phyloP scores from a whole-genome alignment of 164 flowering plant species.

The Nelumbo lutea region DNA sequence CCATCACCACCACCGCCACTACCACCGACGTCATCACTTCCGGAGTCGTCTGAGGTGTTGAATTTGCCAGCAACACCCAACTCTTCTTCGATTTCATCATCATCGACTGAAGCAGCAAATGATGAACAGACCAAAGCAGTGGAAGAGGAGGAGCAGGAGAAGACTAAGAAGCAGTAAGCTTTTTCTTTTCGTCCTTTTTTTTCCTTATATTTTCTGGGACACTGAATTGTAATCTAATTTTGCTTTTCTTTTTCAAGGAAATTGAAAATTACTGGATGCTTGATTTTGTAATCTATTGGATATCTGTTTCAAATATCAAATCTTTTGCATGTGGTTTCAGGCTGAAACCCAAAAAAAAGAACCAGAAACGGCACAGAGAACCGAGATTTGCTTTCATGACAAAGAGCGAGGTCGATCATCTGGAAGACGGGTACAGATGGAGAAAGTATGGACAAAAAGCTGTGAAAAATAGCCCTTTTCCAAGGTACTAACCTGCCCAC shows the following conservation, averaged over 20 bases:
- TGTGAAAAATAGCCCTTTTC: conserved; percentile 13
- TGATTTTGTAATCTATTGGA: neutral
- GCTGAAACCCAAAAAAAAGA: conserved; percentile 76
- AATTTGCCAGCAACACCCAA: conserved; percentile 68
- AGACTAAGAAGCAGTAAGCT: conserved; percentile 49
- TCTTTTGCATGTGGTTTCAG: conserved; percentile 19
- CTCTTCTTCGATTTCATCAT: conserved; percentile 65
- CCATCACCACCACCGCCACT: neutral
- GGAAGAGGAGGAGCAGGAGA: conserved; percentile 35
- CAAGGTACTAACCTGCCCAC: neutral
- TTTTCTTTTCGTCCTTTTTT: neutral
- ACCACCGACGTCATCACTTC: conserved; percentile 10
- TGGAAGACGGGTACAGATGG: conserved; percentile 82
- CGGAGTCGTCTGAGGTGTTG: conserved; percentile 52
- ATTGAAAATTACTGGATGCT: no score
- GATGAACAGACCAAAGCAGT: conserved; percentile 24
- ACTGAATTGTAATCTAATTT: neutral
- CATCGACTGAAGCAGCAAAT: conserved; percentile 52
- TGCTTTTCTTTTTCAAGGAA: neutral
- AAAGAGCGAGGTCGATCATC: conserved; percentile 79
- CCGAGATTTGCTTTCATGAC: conserved; percentile 95
- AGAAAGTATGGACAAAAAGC: conserved; percentile 13
- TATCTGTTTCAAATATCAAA: neutral
- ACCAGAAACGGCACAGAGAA: conserved; percentile 59
- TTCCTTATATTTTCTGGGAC: neutral